These are phyloP conservation scores for Russula ochroleuca DNA, from an alignment of 768 basidiomycete genomes.

Conservation along the genomic window DNA sequence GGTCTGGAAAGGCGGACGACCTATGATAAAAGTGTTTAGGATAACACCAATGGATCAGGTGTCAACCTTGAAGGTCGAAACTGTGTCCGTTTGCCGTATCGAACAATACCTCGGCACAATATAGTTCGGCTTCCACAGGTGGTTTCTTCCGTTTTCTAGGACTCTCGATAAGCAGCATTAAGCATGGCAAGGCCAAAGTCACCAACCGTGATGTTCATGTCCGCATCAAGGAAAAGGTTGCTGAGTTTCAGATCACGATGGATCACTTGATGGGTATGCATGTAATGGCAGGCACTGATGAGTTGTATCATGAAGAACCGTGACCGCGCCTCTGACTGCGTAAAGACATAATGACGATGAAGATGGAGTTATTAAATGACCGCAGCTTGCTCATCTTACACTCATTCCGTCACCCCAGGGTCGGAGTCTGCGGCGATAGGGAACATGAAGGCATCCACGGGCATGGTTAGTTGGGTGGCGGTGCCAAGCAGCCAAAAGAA, in stretches of 20 bases:
- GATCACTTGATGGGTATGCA: slow-evolving; percentile 95
- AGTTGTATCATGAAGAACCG: slow-evolving; percentile 91
- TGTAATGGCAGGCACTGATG: slow-evolving; percentile 93
- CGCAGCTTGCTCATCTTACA: too few species aligned
- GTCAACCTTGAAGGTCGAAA: slow-evolving; percentile 97
- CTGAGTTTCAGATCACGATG: slow-evolving; percentile 97
- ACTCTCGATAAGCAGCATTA: slow-evolving; percentile 90
- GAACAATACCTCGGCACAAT: slow-evolving; percentile 98
- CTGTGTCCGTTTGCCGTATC: slow-evolving; percentile 95
- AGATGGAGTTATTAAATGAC: too few species aligned
- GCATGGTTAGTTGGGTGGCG: too few species aligned
- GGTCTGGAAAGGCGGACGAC: slow-evolving; percentile 97
- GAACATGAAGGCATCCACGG: too few species aligned
- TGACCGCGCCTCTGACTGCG: slow-evolving; percentile 91
- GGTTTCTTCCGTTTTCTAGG: slow-evolving; percentile 96
- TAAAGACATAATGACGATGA: slow-evolving; percentile 77
- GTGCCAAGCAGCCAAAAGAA: too few species aligned
- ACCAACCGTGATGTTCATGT: slow-evolving; percentile 95
- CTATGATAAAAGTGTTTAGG: slow-evolving; percentile 88
- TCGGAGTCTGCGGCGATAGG: too few species aligned
- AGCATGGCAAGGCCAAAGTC: slow-evolving; percentile 98
- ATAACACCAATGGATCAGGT: slow-evolving; percentile 98
- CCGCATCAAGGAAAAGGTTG: slow-evolving; percentile 84
- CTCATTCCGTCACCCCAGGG: too few species aligned
- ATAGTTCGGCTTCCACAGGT: slow-evolving; percentile 98